Evolutionary conservation across 768 basidiomycete genomes (phyloP).

Genomic region (Rhodotorula sphaerocarpa): DNA sequence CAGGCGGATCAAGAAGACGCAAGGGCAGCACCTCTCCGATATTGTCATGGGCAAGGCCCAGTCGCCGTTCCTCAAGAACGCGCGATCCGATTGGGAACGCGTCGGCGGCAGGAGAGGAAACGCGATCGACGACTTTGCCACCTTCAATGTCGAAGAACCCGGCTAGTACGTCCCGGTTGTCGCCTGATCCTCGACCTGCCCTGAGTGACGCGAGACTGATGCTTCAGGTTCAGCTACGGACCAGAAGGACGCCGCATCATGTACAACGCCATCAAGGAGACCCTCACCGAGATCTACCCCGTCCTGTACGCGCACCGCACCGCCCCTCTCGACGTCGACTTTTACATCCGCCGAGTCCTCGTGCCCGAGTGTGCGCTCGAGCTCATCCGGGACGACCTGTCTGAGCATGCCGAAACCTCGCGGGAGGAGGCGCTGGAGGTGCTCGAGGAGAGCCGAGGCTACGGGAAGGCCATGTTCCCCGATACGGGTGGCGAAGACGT

Average conservation of each 20-base stretch:
- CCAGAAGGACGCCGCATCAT: conserved; percentile 75
- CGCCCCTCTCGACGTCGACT: conserved; percentile 56
- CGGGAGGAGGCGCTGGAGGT: conserved; percentile 51
- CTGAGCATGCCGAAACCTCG: conserved; percentile 37
- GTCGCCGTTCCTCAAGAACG: conserved; percentile 37
- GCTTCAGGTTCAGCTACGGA: conserved; percentile 57
- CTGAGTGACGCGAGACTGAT: neutral
- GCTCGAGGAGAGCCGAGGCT: conserved; percentile 66
- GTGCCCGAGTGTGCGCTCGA: conserved; percentile 76
- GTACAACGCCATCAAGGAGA: conserved; percentile 62
- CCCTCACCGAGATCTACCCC: conserved; percentile 53
- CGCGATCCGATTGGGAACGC: conserved; percentile 41
- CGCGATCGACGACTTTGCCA: conserved; percentile 65
- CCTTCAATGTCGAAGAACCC: conserved; percentile 72
- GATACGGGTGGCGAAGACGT: conserved; percentile 41
- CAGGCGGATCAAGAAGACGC: conserved; percentile 11
- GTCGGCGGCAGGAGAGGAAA: conserved; percentile 33
- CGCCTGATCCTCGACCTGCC: too few relatives aligned
- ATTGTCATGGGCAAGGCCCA: neutral
- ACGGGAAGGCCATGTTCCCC: conserved; percentile 79
- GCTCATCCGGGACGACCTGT: conserved; percentile 69
- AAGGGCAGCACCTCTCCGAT: conserved; percentile 1
- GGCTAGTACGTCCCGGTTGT: conserved; percentile 65
- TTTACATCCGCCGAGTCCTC: conserved; percentile 75
- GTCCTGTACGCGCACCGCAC: conserved; percentile 48